A percentile compares a stretch with the other conserved stretches of the same genome.
These are phyloP conservation scores for Gardenia jasminoides DNA, from an alignment of 257 asterid genomes.

Conservation along the genomic window DNA sequence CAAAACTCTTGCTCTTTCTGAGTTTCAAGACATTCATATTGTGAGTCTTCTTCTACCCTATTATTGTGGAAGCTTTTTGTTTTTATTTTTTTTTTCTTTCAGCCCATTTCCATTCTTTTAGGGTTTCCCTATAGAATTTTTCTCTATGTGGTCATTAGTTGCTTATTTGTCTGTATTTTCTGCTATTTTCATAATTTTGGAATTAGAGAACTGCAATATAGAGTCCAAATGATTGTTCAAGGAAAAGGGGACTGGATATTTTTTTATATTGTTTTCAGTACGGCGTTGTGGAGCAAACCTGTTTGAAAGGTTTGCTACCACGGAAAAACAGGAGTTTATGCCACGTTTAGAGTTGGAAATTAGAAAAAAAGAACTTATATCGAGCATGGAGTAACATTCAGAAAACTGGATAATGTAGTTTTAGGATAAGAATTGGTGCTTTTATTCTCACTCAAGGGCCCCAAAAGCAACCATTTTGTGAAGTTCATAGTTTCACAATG, in stretches of 20 bases:
- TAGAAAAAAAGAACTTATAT: neutral
- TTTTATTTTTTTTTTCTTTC: neutral
- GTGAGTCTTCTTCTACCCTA: slow-evolving; percentile 41
- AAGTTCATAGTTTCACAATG: neutral
- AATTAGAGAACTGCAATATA: neutral
- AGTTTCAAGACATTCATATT: slow-evolving; percentile 82
- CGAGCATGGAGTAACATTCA: neutral
- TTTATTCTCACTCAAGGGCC: neutral
- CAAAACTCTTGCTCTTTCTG: slow-evolving; percentile 93
- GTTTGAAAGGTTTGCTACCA: neutral
- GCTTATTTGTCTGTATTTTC: neutral
- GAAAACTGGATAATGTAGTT: neutral
- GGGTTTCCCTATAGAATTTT: slow-evolving; percentile 16
- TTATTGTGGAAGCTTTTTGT: neutral
- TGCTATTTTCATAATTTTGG: neutral
- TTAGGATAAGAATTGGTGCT: neutral
- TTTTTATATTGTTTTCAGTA: neutral
- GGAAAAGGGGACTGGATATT: neutral
- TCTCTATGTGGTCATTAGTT: neutral
- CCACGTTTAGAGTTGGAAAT: neutral
- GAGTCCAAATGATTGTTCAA: neutral
- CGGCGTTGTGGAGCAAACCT: neutral
- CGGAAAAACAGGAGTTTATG: no score
- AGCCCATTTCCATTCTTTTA: neutral
- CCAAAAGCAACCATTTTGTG: neutral